Percentiles rank a stretch among this genome's conserved stretches.
Conservation (phyloP, 345 rosid species). For the Eucalyptus victrix region DNA sequence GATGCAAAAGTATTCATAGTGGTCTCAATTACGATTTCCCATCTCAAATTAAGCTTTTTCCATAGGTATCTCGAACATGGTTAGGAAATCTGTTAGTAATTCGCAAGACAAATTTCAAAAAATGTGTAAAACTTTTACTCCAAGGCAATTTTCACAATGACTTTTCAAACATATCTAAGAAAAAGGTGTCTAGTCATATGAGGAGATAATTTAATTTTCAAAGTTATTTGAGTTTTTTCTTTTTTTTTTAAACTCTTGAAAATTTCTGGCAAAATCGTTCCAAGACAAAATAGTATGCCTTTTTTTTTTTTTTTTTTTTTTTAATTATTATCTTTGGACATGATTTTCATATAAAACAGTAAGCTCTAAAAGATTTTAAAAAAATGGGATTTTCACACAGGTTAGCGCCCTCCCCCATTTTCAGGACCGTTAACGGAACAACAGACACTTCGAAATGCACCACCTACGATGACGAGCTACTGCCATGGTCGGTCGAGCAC, state of each 20-base stretch:
- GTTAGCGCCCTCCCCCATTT: not conserved
- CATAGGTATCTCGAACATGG: rapidly evolving
- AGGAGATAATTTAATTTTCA: too few species aligned
- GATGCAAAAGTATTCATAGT: rapidly evolving
- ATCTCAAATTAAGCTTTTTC: not conserved
- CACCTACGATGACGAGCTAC: not conserved
- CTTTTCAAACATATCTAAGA: not conserved
- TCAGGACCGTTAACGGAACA: not conserved
- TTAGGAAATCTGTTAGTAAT: not conserved
- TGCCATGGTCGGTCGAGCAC: not conserved
- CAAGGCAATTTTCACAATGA: too few species aligned
- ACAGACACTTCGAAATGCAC: not conserved
- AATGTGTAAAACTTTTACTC: not conserved
- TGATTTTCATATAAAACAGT: too few species aligned
- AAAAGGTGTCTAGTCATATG: rapidly evolving
- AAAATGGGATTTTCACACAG: not conserved
- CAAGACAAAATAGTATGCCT: not conserved
- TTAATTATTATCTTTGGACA: too few species aligned
- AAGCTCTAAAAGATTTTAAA: too few species aligned
- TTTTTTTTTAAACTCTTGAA: not conserved
- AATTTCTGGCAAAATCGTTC: not conserved
- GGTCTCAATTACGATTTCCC: not conserved
- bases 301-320: too few species aligned
- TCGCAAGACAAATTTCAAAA: rapidly evolving
- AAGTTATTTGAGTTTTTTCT: too few species aligned